These are phyloP conservation scores for Crucibulum laeve DNA, from an alignment of 768 basidiomycete species.

Conservation along the genomic window DNA sequence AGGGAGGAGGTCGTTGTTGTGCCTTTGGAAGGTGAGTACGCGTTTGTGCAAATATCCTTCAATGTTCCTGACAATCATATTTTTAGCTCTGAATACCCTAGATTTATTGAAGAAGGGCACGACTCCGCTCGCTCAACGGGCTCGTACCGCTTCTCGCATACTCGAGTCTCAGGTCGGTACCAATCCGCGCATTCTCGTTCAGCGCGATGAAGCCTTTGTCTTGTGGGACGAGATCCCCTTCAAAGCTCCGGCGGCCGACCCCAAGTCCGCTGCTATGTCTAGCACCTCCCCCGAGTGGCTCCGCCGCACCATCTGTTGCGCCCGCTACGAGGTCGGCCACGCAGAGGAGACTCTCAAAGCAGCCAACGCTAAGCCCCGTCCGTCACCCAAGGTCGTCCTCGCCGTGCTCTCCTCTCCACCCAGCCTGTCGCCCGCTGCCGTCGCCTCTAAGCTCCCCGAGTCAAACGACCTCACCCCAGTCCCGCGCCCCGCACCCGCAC, in stretches of 20 bases:
- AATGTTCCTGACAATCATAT: conserved; percentile 1
- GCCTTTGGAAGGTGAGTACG: conserved; percentile 76
- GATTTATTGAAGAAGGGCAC: conserved; percentile 92
- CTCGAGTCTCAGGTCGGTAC: conserved; percentile 84
- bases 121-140: conserved; percentile 70
- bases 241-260: conserved; percentile 26
- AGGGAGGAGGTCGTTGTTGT: conserved; percentile 76
- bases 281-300: conserved; percentile 75
- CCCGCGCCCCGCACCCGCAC: conserved; percentile 58
- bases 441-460: conserved; percentile 24
- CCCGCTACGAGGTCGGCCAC: conserved; percentile 67
- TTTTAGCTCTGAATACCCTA: conserved; percentile 79
- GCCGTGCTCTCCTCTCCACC: conserved; percentile 43
- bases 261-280: conserved; percentile 16
- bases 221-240: conserved; percentile 74
- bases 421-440: conserved; percentile 28
- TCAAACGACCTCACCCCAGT: conserved; percentile 43
- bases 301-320: conserved; percentile 79
- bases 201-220: conserved; percentile 78
- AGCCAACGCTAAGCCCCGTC: neutral
- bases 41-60: neutral
- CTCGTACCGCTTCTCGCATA: conserved; percentile 83
- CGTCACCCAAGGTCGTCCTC: conserved; percentile 50
- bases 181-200: conserved; percentile 77
- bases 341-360: conserved; percentile 24